These are phyloP conservation scores for Chalara sp. DNA, from an alignment of 2,329 filamentous ascomycete species.

Conservation along the genomic window DNA sequence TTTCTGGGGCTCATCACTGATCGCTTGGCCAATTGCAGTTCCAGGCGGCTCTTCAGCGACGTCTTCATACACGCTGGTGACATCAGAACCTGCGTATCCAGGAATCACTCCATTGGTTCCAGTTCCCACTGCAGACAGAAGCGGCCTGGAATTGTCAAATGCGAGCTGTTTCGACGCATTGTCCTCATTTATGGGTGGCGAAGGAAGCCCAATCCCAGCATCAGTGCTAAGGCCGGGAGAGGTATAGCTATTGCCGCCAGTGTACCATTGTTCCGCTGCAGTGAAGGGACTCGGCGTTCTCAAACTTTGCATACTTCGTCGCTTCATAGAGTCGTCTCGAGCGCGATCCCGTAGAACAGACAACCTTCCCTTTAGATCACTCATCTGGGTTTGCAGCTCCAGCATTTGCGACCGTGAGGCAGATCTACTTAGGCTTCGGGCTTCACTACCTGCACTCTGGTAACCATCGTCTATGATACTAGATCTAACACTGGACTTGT, in stretches of 20 bases:
- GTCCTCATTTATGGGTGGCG: conserved; percentile 15
- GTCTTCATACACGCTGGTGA: conserved; percentile 25
- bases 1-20: conserved; percentile 5
- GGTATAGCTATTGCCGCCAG: conserved; percentile 17
- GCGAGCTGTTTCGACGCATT: conserved; percentile 5
- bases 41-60: conserved; percentile 13
- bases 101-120: background rate
- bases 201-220: conserved; percentile 16
- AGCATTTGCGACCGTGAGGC: conserved; percentile 38
- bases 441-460: conserved; percentile 12
- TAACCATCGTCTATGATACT: conserved; percentile 16
- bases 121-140: background rate
- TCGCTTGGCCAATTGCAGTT: conserved; percentile 2
- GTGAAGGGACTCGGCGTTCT: conserved; percentile 46
- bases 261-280: conserved; percentile 28
- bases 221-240: conserved; percentile 18
- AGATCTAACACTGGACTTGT: conserved; percentile 16
- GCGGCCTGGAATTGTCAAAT: background rate
- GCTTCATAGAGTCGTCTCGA: conserved; percentile 55
- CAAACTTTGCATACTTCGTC: conserved; percentile 55
- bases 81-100: conserved; percentile 18
- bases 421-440: conserved; percentile 21
- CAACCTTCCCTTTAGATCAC: conserved; percentile 60
- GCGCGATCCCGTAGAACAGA: conserved; percentile 58
- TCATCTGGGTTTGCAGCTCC: conserved; percentile 60